phyloP scores from a whole-genome alignment of 2,329 filamentous ascomycete species.

The Tolypocladium ovalisporum region DNA sequence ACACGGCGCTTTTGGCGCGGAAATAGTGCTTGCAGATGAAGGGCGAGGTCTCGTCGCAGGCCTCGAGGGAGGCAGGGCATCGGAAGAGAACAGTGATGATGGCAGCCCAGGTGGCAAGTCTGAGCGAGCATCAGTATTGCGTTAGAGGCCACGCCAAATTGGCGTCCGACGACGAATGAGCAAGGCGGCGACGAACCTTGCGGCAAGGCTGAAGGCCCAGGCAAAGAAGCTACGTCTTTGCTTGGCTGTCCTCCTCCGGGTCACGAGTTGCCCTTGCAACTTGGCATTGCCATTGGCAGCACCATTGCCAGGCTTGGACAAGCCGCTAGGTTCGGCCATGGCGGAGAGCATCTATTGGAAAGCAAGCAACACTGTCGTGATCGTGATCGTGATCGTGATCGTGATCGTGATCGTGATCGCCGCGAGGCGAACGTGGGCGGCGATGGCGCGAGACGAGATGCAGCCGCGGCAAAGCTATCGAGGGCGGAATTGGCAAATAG shows the following conservation, averaged over 20 bases:
- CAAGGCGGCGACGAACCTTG: conserved; percentile 35
- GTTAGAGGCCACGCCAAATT: background rate
- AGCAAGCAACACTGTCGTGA: background rate
- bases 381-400: too few species aligned
- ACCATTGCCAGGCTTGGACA: conserved; percentile 27
- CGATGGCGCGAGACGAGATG: background rate
- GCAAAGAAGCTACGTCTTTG: conserved; percentile 16
- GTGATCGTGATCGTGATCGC: too few species aligned
- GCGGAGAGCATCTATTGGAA: conserved; percentile 4
- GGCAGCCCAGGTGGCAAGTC: conserved; percentile 76
- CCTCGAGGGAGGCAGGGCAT: conserved; percentile 61
- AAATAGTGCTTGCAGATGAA: conserved; percentile 77
- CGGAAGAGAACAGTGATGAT: conserved; percentile 72
- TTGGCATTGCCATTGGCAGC: conserved; percentile 23
- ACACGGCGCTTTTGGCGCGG: conserved; percentile 47
- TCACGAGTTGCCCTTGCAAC: conserved; percentile 16
- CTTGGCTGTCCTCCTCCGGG: conserved; percentile 11
- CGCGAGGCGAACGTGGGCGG: background rate
- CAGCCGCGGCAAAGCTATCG: background rate
- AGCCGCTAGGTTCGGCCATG: conserved; percentile 24
- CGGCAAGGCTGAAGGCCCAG: conserved; percentile 35
- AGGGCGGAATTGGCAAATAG: background rate
- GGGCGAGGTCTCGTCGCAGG: conserved; percentile 60
- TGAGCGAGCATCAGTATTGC: conserved; percentile 19
- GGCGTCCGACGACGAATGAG: background rate